Conservation (phyloP, 441 rosid species). For the Flueggea neowawraea region DNA sequence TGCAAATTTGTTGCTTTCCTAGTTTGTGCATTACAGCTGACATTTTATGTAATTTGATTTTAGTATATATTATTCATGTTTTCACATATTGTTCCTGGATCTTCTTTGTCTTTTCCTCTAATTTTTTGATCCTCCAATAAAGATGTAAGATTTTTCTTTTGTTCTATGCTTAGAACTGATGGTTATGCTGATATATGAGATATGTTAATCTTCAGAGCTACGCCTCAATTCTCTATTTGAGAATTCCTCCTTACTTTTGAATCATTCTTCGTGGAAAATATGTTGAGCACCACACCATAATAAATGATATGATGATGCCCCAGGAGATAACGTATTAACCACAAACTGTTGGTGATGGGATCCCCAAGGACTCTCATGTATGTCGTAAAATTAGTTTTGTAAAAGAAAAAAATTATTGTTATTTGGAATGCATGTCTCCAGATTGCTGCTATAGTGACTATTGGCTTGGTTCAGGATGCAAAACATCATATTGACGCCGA, state of each 20-base stretch:
- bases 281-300: conserved; percentile 88
- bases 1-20: no score
- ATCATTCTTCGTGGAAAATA: conserved; percentile 90
- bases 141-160: not conserved
- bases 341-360: no score
- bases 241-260: conserved; percentile 79
- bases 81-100: not conserved
- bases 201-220: conserved; percentile 60
- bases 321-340: conserved; percentile 69
- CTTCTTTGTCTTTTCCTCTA: not conserved
- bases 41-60: no score
- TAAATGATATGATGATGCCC: conserved; percentile 90
- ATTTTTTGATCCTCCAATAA: not conserved
- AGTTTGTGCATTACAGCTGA: no score
- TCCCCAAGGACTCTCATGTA: no score
- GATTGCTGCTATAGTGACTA: no score
- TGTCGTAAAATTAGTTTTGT: no score
- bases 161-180: conserved; percentile 4
- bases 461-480: no score
- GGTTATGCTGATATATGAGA: conserved; percentile 5
- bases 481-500: no score
- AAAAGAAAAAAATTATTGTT: no score
- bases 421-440: no score
- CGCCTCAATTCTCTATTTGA: conserved; percentile 83
- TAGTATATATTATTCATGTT: not conserved